phyloP scores from a whole-genome alignment of 140 eudicot species.

The Senecio squalidus region DNA sequence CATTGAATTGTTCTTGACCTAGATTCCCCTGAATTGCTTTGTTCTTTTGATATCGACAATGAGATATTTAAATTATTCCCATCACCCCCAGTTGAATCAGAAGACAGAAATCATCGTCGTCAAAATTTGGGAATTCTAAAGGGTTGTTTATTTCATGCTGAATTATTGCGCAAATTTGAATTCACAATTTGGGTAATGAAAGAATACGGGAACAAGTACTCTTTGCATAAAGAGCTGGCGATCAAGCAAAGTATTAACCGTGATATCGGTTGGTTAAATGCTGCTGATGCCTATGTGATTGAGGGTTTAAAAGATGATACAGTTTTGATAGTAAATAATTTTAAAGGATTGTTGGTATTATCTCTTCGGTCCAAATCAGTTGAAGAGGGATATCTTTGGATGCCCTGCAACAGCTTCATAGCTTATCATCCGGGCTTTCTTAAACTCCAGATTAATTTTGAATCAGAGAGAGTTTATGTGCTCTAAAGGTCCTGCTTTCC shows the following conservation, averaged over 20 bases:
- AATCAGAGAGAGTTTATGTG: constrained; percentile 1
- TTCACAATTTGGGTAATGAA: constrained; percentile 13
- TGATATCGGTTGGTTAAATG: neutral
- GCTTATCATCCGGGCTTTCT: constrained; percentile 14
- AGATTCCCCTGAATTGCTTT: neutral
- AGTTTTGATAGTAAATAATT: neutral
- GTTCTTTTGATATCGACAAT: constrained; percentile 14
- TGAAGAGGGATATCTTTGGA: neutral
- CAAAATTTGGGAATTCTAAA: neutral
- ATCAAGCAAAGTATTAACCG: neutral
- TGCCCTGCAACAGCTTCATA: neutral
- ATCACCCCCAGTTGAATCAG: neutral
- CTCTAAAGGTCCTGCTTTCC: neutral
- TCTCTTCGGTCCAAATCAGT: neutral
- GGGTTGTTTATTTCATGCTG: neutral
- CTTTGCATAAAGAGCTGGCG: constrained; percentile 15
- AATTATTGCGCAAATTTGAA: no score
- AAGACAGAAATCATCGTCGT: neutral
- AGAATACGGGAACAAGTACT: constrained; percentile 18
- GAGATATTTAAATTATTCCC: constrained; percentile 15
- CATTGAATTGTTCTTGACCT: neutral
- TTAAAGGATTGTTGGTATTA: neutral
- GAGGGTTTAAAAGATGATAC: constrained; percentile 21
- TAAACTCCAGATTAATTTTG: neutral
- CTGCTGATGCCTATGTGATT: neutral